Conservation (phyloP, 2,329 filamentous ascomycete species). For the Dryadomyces quercus-mongolicae region DNA sequence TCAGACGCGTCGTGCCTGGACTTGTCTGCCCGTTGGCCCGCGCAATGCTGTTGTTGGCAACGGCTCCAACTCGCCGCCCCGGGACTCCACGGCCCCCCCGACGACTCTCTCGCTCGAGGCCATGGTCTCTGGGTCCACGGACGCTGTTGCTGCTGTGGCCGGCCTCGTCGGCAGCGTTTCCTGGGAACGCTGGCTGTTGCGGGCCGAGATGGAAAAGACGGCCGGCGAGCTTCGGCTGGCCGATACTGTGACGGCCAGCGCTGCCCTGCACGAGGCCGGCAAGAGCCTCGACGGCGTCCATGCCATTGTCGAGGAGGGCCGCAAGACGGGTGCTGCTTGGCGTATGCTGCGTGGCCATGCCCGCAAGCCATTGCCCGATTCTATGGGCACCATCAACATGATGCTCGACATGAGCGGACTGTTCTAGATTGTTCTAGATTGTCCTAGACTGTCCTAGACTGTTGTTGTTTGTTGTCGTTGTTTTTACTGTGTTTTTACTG, state of each 20-base stretch:
- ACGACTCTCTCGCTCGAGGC: constrained; percentile 45
- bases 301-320: constrained; percentile 51
- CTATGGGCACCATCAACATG: constrained; percentile 27
- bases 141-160: constrained; percentile 60
- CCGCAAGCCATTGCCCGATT: constrained; percentile 38
- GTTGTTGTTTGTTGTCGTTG: not conserved
- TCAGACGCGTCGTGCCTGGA: constrained; percentile 75
- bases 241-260: constrained; percentile 38
- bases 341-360: constrained; percentile 52
- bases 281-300: constrained; percentile 49
- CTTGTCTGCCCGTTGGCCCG: constrained; percentile 71
- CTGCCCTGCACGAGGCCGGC: constrained; percentile 41
- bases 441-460: no score
- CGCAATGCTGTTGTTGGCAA: no score
- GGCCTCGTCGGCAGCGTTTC: constrained; percentile 78
- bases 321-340: constrained; percentile 45
- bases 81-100: constrained; percentile 10
- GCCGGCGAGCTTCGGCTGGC: constrained; percentile 51
- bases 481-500: not conserved
- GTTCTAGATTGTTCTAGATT: no score
- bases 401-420: constrained; percentile 9
- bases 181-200: constrained; percentile 95
- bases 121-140: constrained; percentile 54
- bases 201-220: constrained; percentile 69
- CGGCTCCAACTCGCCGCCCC: constrained; percentile 26